Evolutionary conservation across 2,329 filamentous ascomycete genomes (phyloP).

Genomic region (Sclerotinia minor): DNA sequence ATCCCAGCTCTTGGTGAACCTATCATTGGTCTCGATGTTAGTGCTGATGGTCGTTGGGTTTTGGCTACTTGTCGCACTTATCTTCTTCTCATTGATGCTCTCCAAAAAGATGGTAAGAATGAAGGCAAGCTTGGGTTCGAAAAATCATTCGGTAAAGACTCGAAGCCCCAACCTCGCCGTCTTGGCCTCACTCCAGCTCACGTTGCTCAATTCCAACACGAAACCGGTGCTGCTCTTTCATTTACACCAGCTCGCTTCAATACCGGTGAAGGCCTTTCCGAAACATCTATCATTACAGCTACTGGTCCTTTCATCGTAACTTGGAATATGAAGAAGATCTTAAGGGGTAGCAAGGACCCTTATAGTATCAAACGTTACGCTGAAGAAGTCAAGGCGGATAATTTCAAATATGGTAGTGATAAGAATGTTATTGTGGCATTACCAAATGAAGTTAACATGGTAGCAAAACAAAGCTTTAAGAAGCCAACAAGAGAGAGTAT

Average conservation of each 20-base stretch:
- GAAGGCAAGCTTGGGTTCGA: slow-evolving; percentile 98
- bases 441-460: slow-evolving; percentile 98
- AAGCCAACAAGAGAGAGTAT: slow-evolving; percentile 93
- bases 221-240: slow-evolving; percentile 80
- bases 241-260: slow-evolving; percentile 97
- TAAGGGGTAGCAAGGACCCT: slow-evolving; percentile 77
- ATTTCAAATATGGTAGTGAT: slow-evolving; percentile 96
- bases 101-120: slow-evolving; percentile 92
- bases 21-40: slow-evolving; percentile 92
- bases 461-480: slow-evolving; percentile 80
- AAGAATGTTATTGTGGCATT: slow-evolving; percentile 98
- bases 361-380: slow-evolving; percentile 97
- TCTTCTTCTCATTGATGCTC: slow-evolving; percentile 85
- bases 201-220: slow-evolving; percentile 95
- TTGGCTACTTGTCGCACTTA: slow-evolving; percentile 93
- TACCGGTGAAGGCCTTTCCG: slow-evolving; percentile 73
- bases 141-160: slow-evolving; percentile 85
- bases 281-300: slow-evolving; percentile 95
- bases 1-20: slow-evolving; percentile 93
- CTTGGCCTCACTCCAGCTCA: slow-evolving; percentile 87
- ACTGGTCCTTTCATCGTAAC: slow-evolving; percentile 96
- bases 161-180: slow-evolving; percentile 89
- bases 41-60: slow-evolving; percentile 93
- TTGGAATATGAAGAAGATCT: slow-evolving; percentile 90
- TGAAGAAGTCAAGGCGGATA: slow-evolving; percentile 95